Percentiles rank a stretch among this genome's conserved stretches.
These are phyloP conservation scores for Clitopilus hobsonii DNA, from an alignment of 768 basidiomycete species.

Conservation along the genomic window DNA sequence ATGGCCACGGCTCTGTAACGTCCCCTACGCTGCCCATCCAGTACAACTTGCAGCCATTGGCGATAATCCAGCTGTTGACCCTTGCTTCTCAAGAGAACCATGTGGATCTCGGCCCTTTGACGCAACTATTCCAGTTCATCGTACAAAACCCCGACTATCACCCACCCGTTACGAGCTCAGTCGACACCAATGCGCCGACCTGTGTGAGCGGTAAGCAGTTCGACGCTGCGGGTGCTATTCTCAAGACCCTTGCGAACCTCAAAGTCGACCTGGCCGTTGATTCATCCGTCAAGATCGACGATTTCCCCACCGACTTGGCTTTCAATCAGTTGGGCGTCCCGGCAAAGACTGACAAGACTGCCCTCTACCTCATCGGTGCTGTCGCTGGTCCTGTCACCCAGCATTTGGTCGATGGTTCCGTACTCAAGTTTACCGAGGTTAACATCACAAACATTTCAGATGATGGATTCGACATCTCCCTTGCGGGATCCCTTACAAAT, in stretches of 20 bases:
- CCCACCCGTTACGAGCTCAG: slow-evolving; percentile 33
- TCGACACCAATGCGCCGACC: background rate
- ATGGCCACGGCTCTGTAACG: slow-evolving; percentile 53
- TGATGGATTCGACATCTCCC: slow-evolving; percentile 56
- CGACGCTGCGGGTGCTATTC: slow-evolving; percentile 53
- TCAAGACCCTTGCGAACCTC: slow-evolving; percentile 56
- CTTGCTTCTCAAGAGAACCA: slow-evolving; percentile 45
- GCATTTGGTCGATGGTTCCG: slow-evolving; percentile 53
- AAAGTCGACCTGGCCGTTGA: slow-evolving; percentile 53
- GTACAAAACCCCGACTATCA: slow-evolving; percentile 44
- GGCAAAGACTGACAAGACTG: slow-evolving; percentile 59
- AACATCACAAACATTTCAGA: slow-evolving; percentile 58
- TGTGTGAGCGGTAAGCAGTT: slow-evolving; percentile 58
- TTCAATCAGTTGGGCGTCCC: slow-evolving; percentile 57
- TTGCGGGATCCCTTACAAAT: slow-evolving; percentile 57
- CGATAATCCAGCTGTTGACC: slow-evolving; percentile 53
- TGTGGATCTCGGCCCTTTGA: slow-evolving; percentile 59
- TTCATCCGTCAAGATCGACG: slow-evolving; percentile 56
- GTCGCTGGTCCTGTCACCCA: slow-evolving; percentile 66
- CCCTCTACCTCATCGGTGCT: slow-evolving; percentile 64
- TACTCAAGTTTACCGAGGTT: slow-evolving; percentile 49
- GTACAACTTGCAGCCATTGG: slow-evolving; percentile 60
- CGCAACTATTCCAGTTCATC: slow-evolving; percentile 50
- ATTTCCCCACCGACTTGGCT: slow-evolving; percentile 53
- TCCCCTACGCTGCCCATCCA: slow-evolving; percentile 55